Percentiles rank a stretch among this genome's conserved stretches.
These are phyloP conservation scores for Populus davidiana DNA, from an alignment of 345 rosid genomes.

Conservation along the genomic window DNA sequence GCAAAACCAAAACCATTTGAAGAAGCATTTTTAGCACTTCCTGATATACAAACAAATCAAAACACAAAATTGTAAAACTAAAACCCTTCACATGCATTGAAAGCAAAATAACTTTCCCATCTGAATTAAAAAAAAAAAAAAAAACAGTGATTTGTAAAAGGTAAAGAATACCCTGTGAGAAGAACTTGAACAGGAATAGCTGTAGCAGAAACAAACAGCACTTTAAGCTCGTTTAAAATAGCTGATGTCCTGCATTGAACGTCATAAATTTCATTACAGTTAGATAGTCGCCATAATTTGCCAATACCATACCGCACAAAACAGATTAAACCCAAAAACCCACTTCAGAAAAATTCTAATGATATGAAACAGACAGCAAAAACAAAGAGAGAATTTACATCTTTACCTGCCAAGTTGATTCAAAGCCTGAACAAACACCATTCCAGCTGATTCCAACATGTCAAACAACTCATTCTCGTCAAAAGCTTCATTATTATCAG, in stretches of 20 bases:
- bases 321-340: no score
- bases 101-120: not conserved
- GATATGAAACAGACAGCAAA: not conserved
- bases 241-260: slow-evolving; percentile 51
- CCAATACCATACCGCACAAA: not conserved
- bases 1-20: not conserved
- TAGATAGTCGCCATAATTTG: not conserved
- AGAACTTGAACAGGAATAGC: slow-evolving; percentile 75
- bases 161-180: slow-evolving; percentile 53
- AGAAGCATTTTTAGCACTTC: not conserved
- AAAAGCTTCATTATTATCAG: slow-evolving; percentile 12
- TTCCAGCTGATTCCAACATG: slow-evolving; percentile 63
- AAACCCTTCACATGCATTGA: not conserved
- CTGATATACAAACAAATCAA: not conserved
- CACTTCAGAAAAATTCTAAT: not conserved
- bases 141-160: not conserved
- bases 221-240: slow-evolving; percentile 54
- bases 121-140: not conserved
- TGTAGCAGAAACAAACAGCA: slow-evolving; percentile 43
- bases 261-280: not conserved
- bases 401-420: slow-evolving; percentile 54
- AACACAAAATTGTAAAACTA: no score
- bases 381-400: not conserved
- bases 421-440: slow-evolving; percentile 83
- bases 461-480: slow-evolving; percentile 37